Base-by-base conservation (phyloP, 352 stramenopile species). In the Phytophthora pseudosyringae region DNA sequence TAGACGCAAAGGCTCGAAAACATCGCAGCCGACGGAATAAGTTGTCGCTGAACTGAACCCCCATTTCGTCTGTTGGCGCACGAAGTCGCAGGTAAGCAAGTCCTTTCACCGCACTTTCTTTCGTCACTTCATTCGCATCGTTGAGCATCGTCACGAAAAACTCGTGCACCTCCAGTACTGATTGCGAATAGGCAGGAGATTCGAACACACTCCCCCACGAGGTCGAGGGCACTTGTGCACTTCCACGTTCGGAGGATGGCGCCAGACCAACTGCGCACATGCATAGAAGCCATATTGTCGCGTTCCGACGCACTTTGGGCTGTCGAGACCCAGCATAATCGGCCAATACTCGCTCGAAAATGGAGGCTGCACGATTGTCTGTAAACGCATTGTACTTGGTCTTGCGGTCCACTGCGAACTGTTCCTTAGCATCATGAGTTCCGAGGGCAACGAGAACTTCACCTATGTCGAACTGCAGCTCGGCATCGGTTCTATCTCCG, bases 101-200 rank as follows among this genome's bases (percentile, higher is more conserved):
- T 5, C 81, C 81, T 59, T 95, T 93, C 4, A 95, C 78, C 1
- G 86, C 84, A 43, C 84, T 87, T 58, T 95, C 86, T 54, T 90
- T 91, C 13, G 78, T 63, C 1, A 91, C 69, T 53, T 74, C 71
- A 35, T 86, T 80, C 5, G 73, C 49, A 51, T 95, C 86, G 62
- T 93, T 93, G 3, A 95, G 62, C 80, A 93, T 89, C 18, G 84
- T 85, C 38, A 93, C 78, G 26, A 91, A 88, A 55, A 90, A 88
- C 41, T 95, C 86, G 59, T 95, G 86, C 1, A 83, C 65, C 4
- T 71, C 50, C 11, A 93, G 32, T 2, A 93, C 48, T 8, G 39
- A 61, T 3, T 47, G 46, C 8, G 73, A 74, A 47, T 78, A 80
- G 18, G 50, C 43, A 11, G 59, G 13, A 13, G 64, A 71, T 49